Evolutionary conservation across 225 moss, liverwort and hornwort genomes (phyloP), one percentile per base, ranked within the genome.

Genomic region (Climacium dendroides): DNA sequence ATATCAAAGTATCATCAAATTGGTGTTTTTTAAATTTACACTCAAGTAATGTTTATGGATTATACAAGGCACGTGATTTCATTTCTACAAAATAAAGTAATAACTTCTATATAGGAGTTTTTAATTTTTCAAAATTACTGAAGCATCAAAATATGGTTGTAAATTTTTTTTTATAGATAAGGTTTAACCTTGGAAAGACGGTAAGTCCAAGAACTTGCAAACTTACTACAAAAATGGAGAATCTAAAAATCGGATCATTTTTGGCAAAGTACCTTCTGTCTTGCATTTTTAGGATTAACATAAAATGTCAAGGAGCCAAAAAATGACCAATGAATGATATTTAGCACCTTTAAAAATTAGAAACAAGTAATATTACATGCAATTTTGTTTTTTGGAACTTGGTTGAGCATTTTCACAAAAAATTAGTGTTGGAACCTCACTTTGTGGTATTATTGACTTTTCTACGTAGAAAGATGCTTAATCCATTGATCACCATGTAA

Each of bases 351-450:
- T 9, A 16, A 72, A 45, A 6, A 25, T 26, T 16, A 43, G 6
- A 26, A 71, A 71, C 16, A 28, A 72, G 4, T 0, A 73, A 47
- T 18, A 18, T 73, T 18, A 6, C 3, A 47, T 73, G 11, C 47
- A 26, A 71, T 43, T 29, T 6, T 6, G n/a, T 23, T 18, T 6
- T 45, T 45, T 45, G 17, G 4, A 29, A 73, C 7, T 73, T 47
- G 6, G 19, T 47, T 73, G 47, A 73, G 4, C 1, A 30, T 1
- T 73, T 73, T 47, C 47, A 7, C 11, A 47, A 73, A 17, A 72
- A 17, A 0, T 6, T 29, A 11, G 29, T 19, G 1, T 48, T 19
- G 1, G 0, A 72, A 45, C 29, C 0, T 71, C 0, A 25, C 6
- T 45, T 28, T 72, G 4, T 28, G 19, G 26, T 19, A 19, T 47